Base-by-base conservation (phyloP, 345 rosid species). In the Murraya koenigii region DNA sequence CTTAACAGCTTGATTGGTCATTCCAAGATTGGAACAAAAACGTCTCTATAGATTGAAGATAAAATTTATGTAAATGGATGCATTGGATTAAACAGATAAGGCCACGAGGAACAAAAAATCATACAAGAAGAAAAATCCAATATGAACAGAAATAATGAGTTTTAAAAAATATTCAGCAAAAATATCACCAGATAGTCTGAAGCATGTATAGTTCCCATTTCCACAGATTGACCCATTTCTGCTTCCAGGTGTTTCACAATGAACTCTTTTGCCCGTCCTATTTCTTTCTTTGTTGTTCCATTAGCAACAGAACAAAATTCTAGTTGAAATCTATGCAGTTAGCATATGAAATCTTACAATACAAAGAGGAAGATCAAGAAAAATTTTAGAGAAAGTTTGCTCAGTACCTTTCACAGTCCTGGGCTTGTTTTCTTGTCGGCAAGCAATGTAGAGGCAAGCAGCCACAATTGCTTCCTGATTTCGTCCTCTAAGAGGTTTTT, bases 141-240 rank as follows among this genome's bases (percentile, higher is more conserved):
- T 59, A 59, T 2, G 44, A 62, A 62, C 15, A 44, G 59, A 23
- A 44, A 35, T 32, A 44, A 41, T 0, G 22, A 20, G 26, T 19
- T 14, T 2, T 14, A 7, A 19, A 30, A 19, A 32, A 4, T 26
- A 41, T 41, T 26, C 69, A 62, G 59, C 23, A 71, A 38, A 30
- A 26, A 58, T 76, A 78, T 75, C 58, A 88, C 89, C 88, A 88
- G 77, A 71, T 84, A 86, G 77, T 85, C 89, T 72, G 84, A 87
- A 69, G 89, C 91, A 72, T 86, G 87, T 82, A 86, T 88, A n/a
- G 91, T 84, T 75, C 88, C 89, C 88, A 86, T 83, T 80, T 88
- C 91, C 38, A 88, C 81, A 11, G 88, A 80, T 19, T 85, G 88
- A 6, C 91, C 91, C 85, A 80, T 85, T 82, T 86, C 91, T 39